Conservation (phyloP, 2,329 filamentous ascomycete species). For the Setomelanomma holmii region DNA sequence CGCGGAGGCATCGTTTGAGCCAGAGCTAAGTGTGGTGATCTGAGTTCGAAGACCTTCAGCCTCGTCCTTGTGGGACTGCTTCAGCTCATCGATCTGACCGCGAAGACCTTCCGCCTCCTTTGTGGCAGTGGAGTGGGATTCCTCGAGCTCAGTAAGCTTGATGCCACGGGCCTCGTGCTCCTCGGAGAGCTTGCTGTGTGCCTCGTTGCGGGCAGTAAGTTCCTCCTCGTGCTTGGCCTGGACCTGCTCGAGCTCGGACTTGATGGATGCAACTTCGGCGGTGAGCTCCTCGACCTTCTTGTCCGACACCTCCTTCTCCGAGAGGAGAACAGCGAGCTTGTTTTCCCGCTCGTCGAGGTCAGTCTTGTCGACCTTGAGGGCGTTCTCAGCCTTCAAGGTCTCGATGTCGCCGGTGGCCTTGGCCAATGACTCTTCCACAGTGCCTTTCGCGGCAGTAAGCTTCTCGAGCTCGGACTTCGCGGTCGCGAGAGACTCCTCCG, state of each 20-base stretch:
- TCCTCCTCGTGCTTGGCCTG: conserved; percentile 24
- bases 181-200: conserved; percentile 26
- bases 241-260: conserved; percentile 33
- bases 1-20: conserved; percentile 17
- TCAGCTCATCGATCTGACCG: conserved; percentile 24
- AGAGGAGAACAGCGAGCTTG: conserved; percentile 30
- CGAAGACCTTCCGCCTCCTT: conserved; percentile 24
- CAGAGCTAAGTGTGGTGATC: conserved; percentile 32
- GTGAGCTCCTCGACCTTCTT: conserved; percentile 32
- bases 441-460: conserved; percentile 16
- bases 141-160: conserved; percentile 25
- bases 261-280: conserved; percentile 28
- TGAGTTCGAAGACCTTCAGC: conserved; percentile 31
- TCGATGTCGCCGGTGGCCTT: conserved; percentile 30
- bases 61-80: conserved; percentile 16
- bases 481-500: conserved; percentile 25
- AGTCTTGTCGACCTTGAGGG: conserved; percentile 26
- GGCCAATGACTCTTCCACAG: conserved; percentile 25
- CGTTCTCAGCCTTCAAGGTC: conserved; percentile 22
- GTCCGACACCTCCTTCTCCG: conserved; percentile 30
- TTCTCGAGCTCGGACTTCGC: conserved; percentile 26
- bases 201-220: conserved; percentile 22
- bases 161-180: conserved; percentile 25
- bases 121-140: conserved; percentile 22
- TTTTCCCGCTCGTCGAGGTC: conserved; percentile 37